A percentile compares a stretch with the other conserved stretches of the same genome.
phyloP scores from a whole-genome alignment of 257 asterid species.

The Ilex asprella region DNA sequence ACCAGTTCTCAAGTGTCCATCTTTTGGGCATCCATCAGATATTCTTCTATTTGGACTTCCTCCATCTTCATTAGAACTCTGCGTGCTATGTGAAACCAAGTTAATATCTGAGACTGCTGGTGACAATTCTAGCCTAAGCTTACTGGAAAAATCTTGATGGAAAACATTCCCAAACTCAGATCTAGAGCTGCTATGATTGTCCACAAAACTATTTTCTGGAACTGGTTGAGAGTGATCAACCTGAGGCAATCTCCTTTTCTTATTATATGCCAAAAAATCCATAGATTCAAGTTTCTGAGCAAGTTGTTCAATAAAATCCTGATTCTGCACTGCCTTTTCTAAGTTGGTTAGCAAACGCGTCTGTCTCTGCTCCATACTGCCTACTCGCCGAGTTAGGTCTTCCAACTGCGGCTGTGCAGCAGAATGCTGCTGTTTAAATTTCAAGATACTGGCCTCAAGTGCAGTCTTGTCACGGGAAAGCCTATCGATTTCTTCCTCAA shows the following conservation, averaged over 20 bases:
- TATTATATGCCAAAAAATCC: slow-evolving; percentile 72
- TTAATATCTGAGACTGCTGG: slow-evolving; percentile 69
- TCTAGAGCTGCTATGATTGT: slow-evolving; percentile 44
- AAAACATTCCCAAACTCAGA: slow-evolving; percentile 37
- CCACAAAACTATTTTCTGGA: slow-evolving; percentile 42
- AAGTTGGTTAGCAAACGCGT: slow-evolving; percentile 46
- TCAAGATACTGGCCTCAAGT: slow-evolving; percentile 46
- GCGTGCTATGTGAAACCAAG: slow-evolving; percentile 69
- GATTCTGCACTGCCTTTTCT: slow-evolving; percentile 57
- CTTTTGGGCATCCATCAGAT: slow-evolving; percentile 44
- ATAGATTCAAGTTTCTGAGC: slow-evolving; percentile 70
- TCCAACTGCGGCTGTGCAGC: slow-evolving; percentile 55
- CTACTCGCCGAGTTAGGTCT: slow-evolving; percentile 46
- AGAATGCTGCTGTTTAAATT: slow-evolving; percentile 55
- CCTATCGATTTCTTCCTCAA: slow-evolving; percentile 86
- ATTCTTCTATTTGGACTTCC: slow-evolving; percentile 42
- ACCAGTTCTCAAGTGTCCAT: slow-evolving; percentile 31
- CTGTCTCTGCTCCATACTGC: slow-evolving; percentile 68
- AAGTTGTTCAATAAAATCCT: slow-evolving; percentile 57
- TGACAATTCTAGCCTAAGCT: slow-evolving; percentile 74
- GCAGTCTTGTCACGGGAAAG: slow-evolving; percentile 60
- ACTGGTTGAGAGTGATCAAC: slow-evolving; percentile 36
- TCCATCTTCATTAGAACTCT: slow-evolving; percentile 75
- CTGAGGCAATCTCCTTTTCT: slow-evolving; percentile 80
- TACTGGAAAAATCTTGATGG: slow-evolving; percentile 49